Evolutionary conservation across 2,329 filamentous ascomycete species (phyloP), one percentile per base, ranked within the genome.

Genomic region (Emericellopsis cladophorae): DNA sequence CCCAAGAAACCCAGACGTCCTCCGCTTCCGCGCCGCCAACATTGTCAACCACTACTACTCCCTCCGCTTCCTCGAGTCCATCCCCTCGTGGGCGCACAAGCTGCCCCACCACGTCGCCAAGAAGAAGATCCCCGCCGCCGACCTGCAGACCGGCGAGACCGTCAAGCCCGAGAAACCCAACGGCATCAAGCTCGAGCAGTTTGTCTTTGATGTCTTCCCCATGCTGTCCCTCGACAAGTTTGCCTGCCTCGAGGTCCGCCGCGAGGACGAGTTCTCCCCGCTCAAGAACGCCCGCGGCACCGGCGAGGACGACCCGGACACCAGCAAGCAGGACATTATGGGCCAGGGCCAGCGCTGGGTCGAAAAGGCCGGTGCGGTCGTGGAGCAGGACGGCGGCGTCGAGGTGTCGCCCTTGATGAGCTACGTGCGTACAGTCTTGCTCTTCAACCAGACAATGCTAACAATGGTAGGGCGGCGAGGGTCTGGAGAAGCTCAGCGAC

Each of bases 31-130:
- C 46, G 90, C 92, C 43, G 92, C 90, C 56, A 98, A 98, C 70
- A 98, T 98, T 53, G 92, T 98, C 67, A 98, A 98, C 73, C 92
- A 98, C 74, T 98, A 96, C 76, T 98, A 98, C 70, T 94, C 87
- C 37, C 90, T 89, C 71, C 68, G 75, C 50, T 96, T 95, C 74
- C 75, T 98, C 38, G 84, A 95, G 61, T 82, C 78, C 48, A 95
- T 95, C 52, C 88, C 92, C 43, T 67, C 79, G 52, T 95, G 87
- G 85, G 79, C 77, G 15, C 74, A 88, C 66, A 79, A 81, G 61
- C 76, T 98, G 40, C 90, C 90, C 14, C 92, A 96, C 62, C 92
- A 98, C 70, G 81, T 98, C 47, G 92, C 92, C 36, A 80, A 84
- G 62, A 98, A 98, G 83, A 98, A 98, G 84, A 98, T 98, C 47